Conservation (phyloP, 352 stramenopile species). For the Pythium guiyangense region DNA sequence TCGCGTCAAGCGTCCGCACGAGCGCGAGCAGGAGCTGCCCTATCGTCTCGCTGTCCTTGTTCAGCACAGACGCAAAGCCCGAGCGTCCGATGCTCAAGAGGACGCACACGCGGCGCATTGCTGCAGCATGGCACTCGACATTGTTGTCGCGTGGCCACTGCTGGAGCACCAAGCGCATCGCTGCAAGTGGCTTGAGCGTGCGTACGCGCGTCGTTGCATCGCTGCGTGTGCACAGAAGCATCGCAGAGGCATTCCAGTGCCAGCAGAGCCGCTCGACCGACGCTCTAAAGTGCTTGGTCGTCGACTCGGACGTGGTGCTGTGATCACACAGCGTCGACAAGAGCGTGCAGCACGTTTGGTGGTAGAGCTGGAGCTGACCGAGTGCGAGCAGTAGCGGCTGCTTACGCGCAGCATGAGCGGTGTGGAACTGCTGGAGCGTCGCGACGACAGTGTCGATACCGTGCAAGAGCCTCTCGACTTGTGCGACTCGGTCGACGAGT, state of each 20-base stretch:
- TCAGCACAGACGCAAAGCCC: not conserved
- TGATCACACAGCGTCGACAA: too few species aligned
- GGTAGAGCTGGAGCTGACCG: conserved; percentile 15
- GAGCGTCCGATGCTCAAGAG: conserved; percentile 23
- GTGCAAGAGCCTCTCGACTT: not conserved
- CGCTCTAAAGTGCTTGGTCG: not conserved
- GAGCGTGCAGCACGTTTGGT: not conserved
- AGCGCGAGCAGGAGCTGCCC: conserved; percentile 3
- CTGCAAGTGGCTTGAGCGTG: conserved; percentile 16
- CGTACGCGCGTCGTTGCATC: conserved; percentile 19
- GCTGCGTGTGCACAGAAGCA: conserved; percentile 49
- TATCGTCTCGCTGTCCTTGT: conserved; percentile 17
- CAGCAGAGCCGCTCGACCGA: conserved; percentile 37
- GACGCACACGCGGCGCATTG: conserved; percentile 33
- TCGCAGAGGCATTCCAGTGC: conserved; percentile 49
- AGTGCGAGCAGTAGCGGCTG: conserved; percentile 4
- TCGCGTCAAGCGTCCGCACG: conserved; percentile 2
- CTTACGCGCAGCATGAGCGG: not conserved
- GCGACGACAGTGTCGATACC: conserved; percentile 2
- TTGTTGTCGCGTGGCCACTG: not conserved
- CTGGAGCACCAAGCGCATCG: conserved; percentile 11
- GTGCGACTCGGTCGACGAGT: not conserved
- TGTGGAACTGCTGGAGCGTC: conserved; percentile 17
- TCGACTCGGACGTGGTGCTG: too few species aligned
- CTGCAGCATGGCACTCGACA: conserved; percentile 16